A percentile compares a stretch with the other conserved stretches of the same genome.
Conservation (phyloP, 371 early-diverging fungal genomes). For the Ordospora colligata region DNA sequence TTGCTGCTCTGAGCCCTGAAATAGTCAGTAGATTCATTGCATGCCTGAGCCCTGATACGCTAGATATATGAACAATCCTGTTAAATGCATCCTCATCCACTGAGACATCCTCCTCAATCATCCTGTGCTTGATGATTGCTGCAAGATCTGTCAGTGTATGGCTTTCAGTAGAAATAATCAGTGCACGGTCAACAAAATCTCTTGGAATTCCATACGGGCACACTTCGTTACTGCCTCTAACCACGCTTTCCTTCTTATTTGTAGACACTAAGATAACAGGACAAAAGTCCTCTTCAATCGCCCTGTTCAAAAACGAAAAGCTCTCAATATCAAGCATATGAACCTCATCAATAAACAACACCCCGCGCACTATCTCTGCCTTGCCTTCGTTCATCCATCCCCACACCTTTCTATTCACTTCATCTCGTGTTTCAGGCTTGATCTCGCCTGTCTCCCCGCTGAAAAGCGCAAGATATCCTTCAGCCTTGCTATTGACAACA, state of each 20-base stretch:
- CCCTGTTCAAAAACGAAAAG: constrained; percentile 86
- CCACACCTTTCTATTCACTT: constrained; percentile 86
- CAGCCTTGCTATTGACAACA: constrained; percentile 71
- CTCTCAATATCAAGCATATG: constrained; percentile 97
- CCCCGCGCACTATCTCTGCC: constrained; percentile 88
- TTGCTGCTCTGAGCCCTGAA: constrained; percentile 72
- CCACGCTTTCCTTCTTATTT: constrained; percentile 87
- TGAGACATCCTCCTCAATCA: constrained; percentile 83
- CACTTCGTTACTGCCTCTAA: constrained; percentile 64
- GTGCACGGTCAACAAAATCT: constrained; percentile 81
- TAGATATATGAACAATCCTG: constrained; percentile 75
- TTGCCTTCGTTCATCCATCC: constrained; percentile 98
- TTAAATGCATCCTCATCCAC: constrained; percentile 80
- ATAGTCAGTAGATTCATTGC: constrained; percentile 88
- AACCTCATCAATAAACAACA: constrained; percentile 92
- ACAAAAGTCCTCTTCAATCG: constrained; percentile 79
- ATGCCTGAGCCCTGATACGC: constrained; percentile 81
- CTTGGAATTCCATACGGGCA: constrained; percentile 88
- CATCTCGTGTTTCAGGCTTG: constrained; percentile 84
- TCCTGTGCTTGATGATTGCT: constrained; percentile 76
- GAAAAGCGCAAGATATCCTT: constrained; percentile 86
- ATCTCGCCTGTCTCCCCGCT: constrained; percentile 94
- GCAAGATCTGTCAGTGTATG: constrained; percentile 75
- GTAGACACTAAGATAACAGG: constrained; percentile 95
- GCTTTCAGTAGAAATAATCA: constrained; percentile 75